A percentile compares a stretch with the other conserved stretches of the same genome.
phyloP scores from a whole-genome alignment of 1,284 basidiomycete genomes.

The Taiwanofungus camphoratus region DNA sequence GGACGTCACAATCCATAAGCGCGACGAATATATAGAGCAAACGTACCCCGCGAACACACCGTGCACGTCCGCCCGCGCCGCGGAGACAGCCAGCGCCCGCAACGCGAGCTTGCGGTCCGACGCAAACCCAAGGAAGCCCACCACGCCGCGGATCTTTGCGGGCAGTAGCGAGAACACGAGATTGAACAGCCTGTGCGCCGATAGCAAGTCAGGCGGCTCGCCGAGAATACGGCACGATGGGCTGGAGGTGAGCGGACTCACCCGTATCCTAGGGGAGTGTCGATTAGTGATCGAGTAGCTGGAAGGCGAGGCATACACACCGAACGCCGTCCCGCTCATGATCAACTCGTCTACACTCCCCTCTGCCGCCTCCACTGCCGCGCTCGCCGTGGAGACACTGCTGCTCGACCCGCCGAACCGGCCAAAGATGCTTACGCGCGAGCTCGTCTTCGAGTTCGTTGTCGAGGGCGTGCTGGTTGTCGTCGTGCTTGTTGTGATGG shows the following conservation, averaged over 20 bases:
- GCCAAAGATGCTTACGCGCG: constrained; percentile 36
- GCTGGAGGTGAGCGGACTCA: constrained; percentile 11
- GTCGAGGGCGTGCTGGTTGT: not conserved
- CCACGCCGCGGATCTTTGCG: constrained; percentile 57
- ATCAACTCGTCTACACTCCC: constrained; percentile 67
- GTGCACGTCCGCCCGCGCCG: constrained; percentile 62
- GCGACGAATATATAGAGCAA: not conserved
- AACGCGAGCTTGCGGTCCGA: constrained; percentile 64
- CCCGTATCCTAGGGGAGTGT: constrained; percentile 22
- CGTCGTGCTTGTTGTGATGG: constrained; percentile 15
- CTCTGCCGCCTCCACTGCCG: constrained; percentile 24
- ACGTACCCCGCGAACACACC: constrained; percentile 65
- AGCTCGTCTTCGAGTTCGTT: constrained; percentile 12
- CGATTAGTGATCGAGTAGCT: not conserved
- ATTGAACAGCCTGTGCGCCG: constrained; percentile 69
- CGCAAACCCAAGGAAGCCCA: constrained; percentile 70
- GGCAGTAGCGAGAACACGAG: constrained; percentile 72
- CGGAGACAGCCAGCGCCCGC: constrained; percentile 60
- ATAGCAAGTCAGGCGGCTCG: no score
- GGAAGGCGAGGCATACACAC: constrained; percentile 29
- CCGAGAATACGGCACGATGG: not conserved
- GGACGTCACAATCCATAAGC: not conserved
- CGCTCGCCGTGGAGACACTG: constrained; percentile 15
- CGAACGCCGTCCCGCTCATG: constrained; percentile 69
- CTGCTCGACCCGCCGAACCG: constrained; percentile 29